These are phyloP conservation scores for Galeopsis tetrahit DNA, from an alignment of 257 asterid species.

Conservation along the genomic window DNA sequence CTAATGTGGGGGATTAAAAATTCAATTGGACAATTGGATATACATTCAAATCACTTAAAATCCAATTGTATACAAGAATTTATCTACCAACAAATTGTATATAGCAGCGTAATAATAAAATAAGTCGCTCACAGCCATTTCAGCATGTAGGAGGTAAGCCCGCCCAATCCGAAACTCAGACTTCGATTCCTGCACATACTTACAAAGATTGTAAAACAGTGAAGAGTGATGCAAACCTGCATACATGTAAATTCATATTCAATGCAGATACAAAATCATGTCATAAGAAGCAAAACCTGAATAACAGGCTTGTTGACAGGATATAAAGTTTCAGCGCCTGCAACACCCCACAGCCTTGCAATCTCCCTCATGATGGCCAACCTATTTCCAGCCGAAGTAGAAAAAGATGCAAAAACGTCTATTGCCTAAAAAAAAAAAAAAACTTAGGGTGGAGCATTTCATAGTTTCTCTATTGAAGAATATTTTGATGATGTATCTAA, in stretches of 20 bases:
- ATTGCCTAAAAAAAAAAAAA: constrained; percentile 63
- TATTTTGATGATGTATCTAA: constrained; percentile 33
- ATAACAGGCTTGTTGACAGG: constrained; percentile 77
- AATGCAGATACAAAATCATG: constrained; percentile 15
- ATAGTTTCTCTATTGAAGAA: constrained; percentile 22
- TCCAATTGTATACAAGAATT: too few species aligned
- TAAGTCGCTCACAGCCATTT: constrained; percentile 51
- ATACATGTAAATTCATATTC: not conserved
- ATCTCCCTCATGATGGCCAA: constrained; percentile 76
- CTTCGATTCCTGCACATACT: constrained; percentile 51
- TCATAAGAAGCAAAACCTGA: constrained; percentile 50
- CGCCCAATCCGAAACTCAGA: constrained; percentile 69
- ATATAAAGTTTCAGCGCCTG: constrained; percentile 57
- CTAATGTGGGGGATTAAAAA: too few species aligned
- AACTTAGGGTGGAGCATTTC: constrained; percentile 23
- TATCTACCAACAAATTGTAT: not conserved
- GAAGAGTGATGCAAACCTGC: constrained; percentile 13
- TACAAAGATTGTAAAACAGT: constrained; percentile 31
- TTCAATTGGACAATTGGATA: too few species aligned
- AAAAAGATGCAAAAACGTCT: constrained; percentile 85
- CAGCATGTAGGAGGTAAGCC: constrained; percentile 50
- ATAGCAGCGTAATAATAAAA: constrained; percentile 16
- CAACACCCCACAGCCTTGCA: constrained; percentile 62
- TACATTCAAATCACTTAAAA: too few species aligned
- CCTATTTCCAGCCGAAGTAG: constrained; percentile 68